Conservation (phyloP, 1,139 yeast species). For the Yamadazyma kanchanaburiensis region DNA sequence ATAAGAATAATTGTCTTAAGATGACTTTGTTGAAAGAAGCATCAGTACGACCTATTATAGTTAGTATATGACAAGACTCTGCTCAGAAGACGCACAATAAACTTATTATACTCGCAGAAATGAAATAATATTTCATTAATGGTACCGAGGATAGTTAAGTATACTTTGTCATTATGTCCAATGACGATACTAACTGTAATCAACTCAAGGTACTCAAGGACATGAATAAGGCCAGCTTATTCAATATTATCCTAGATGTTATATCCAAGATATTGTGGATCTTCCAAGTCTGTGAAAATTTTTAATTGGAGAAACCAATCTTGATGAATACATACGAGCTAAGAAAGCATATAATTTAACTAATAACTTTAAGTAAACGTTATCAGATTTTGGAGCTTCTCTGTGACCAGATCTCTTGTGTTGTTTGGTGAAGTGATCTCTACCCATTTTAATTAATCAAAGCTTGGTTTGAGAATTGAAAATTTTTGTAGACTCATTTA, state of each 20-base stretch:
- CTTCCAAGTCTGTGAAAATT: conserved; percentile 4
- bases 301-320: conserved; percentile 1
- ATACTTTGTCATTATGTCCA: conserved; percentile 11
- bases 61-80: conserved; percentile 36
- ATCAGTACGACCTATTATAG: conserved; percentile 90
- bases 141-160: conserved; percentile 6
- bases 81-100: conserved; percentile 58
- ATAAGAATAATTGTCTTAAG: conserved; percentile 91
- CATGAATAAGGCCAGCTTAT: neutral
- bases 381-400: conserved; percentile 98
- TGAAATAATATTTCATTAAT: conserved; percentile 10
- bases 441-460: conserved; percentile 65
- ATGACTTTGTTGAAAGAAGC: conserved; percentile 98
- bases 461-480: conserved; percentile 1
- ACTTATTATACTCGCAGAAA: conserved; percentile 58
- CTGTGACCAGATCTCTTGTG: conserved; percentile 97
- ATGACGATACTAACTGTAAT: conserved; percentile 5
- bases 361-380: conserved; percentile 95
- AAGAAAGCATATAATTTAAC: conserved; percentile 98
- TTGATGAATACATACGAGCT: conserved; percentile 81
- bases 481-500: conserved; percentile 5
- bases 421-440: conserved; percentile 95
- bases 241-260: neutral
- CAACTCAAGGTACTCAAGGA: conserved; percentile 7
- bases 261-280: conserved; percentile 1